These are phyloP conservation scores for Hypoxylon sp. DNA, from an alignment of 2,329 filamentous ascomycete genomes.

Conservation along the genomic window DNA sequence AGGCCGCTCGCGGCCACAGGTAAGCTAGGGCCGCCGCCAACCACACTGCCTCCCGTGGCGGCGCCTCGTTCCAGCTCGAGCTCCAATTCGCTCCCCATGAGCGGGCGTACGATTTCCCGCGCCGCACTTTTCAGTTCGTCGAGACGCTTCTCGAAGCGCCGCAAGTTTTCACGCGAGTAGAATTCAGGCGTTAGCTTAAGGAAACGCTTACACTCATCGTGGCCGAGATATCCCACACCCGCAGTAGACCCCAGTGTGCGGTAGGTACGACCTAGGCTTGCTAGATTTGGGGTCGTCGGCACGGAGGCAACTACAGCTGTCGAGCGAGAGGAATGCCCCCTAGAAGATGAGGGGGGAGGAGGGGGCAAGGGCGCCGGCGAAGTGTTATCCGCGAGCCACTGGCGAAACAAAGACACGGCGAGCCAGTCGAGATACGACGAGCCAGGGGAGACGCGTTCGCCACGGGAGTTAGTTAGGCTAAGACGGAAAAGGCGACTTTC, in stretches of 20 bases:
- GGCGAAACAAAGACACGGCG: slow-evolving; percentile 85
- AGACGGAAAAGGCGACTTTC: slow-evolving; percentile 87
- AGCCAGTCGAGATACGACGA: slow-evolving; percentile 92
- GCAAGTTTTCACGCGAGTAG: slow-evolving; percentile 87
- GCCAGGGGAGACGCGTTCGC: slow-evolving; percentile 82
- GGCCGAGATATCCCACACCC: slow-evolving; percentile 74
- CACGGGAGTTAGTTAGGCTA: slow-evolving; percentile 79
- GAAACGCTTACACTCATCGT: slow-evolving; percentile 92
- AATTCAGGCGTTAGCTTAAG: slow-evolving; percentile 84
- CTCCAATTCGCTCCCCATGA: slow-evolving; percentile 88
- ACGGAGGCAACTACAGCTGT: slow-evolving; percentile 51
- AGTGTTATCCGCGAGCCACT: slow-evolving; percentile 93
- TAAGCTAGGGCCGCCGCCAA: slow-evolving; percentile 53
- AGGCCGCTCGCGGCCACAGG: slow-evolving; percentile 37
- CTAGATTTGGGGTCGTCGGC: slow-evolving; percentile 60
- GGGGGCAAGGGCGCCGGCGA: slow-evolving; percentile 72
- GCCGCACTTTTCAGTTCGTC: slow-evolving; percentile 91
- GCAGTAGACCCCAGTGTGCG: slow-evolving; percentile 76
- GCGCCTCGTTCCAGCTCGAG: slow-evolving; percentile 72
- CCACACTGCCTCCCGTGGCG: slow-evolving; percentile 53
- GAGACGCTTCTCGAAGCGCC: slow-evolving; percentile 85
- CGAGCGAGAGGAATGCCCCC: slow-evolving; percentile 40
- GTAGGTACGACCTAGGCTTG: slow-evolving; percentile 78
- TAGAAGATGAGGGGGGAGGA: slow-evolving; percentile 32
- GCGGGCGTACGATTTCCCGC: slow-evolving; percentile 81